Evolutionary conservation across 768 basidiomycete species (phyloP), one percentile per base, ranked within the genome.

Genomic region (Ephemerocybe angulata): DNA sequence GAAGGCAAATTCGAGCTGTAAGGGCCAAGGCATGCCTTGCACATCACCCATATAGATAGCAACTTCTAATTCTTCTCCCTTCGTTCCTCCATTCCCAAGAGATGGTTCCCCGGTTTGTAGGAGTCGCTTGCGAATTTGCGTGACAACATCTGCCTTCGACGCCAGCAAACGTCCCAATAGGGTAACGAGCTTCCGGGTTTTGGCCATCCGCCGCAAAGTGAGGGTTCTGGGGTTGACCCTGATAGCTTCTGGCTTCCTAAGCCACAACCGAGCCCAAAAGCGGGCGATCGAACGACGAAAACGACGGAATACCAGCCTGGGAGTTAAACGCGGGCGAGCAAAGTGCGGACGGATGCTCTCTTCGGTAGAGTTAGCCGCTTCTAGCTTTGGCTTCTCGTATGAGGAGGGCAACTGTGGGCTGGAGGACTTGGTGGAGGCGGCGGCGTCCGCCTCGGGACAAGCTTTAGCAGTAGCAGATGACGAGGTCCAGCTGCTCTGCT

Each of bases 31-130:
- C 75, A 44, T 59, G 93, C 94, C 94, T 75, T 94, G 90, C 1
- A 98, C 81, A 67, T 98, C 94, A 22, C 90, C 91, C 72, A 95
- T 82, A 65, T 96, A 93, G 2, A 93, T 88, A 11, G 83, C 86
- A 22, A 96, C 82, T 59, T 92, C 90, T 21, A 78, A 68, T 50
- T 84, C 81, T 15, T 84, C 80, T 3, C 76, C 76, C 49, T 75
- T 72, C 13, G 69, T 72, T 3, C 64, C 70, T 15, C 72, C 70
- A 37, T 68, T 70, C 6, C 70, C 72, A 54, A 72, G 57, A 22
- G 66, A 72, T 28, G 67, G 65, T 48, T 65, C 68, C 58, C 67
- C 80, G 51, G 60, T 46, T 51, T 63, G 66, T 33, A 80, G 67
- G 1, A 92, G 75, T 17, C 94, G 76, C 67, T 96, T 95, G 61